Evolutionary conservation across 441 rosid genomes (phyloP).

Genomic region (Populus tomentosa): DNA sequence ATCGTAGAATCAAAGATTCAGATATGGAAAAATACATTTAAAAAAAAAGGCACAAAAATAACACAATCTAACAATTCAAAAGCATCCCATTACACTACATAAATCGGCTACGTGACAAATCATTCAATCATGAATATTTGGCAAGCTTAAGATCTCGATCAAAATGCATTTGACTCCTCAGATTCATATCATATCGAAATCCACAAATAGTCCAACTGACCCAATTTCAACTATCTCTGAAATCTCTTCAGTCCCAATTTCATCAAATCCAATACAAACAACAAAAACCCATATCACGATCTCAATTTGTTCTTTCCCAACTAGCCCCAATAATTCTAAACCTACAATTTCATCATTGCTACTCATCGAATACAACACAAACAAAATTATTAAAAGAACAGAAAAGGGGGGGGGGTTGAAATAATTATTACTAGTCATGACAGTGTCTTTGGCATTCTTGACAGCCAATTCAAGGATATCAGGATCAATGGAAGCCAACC

Average conservation of each 20-base stretch:
- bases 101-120: neutral
- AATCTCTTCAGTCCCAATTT: neutral
- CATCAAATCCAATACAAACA: neutral
- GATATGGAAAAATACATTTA: neutral
- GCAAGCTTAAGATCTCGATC: neutral
- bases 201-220: neutral
- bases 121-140: neutral
- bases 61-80: neutral
- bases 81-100: neutral
- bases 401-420: neutral
- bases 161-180: neutral
- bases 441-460: conserved; percentile 58
- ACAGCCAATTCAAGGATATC: conserved; percentile 76
- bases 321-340: neutral
- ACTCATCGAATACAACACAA: neutral
- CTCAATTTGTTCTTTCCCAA: neutral
- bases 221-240: neutral
- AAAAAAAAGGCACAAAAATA: neutral
- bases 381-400: too few relatives aligned
- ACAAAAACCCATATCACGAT: neutral
- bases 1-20: neutral
- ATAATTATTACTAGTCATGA: conserved; percentile 27
- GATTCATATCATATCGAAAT: too few relatives aligned
- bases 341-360: neutral
- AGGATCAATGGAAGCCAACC: conserved; percentile 68